Evolutionary conservation across 169 alveolate species (phyloP), one percentile per base, ranked within the genome.

Genomic region (Plasmodium blacklocki): DNA sequence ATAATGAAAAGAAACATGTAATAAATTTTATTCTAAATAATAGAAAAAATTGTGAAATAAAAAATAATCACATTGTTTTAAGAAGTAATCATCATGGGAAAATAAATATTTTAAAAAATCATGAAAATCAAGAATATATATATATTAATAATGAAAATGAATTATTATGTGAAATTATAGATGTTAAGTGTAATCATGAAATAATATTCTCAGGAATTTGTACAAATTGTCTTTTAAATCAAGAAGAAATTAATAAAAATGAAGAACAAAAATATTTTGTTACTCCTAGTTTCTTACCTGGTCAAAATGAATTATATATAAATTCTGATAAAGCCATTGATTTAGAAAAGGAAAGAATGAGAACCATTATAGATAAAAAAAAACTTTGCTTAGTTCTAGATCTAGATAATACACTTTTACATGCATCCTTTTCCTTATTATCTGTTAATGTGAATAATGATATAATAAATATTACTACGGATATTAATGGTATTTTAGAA

Each of bases 361-460:
- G 62, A 19, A 85, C 78, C 12, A 54, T 88, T n/a, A 73, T 93
- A 12, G 23, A 49, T 15, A 93, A 93, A 54, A 89, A 93, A 29
- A 94, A 94, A 76, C 64, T 95, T 52, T 93, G 96, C 58, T 83
- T 95, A 11, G 97, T 95, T 23, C 80, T 95, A 49, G 97, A 95
- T 59, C 59, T 95, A 23, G 97, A 95, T 67, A 94, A 95, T 63
- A 95, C 97, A 18, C 74, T 95, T 15, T 85, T 95, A 7, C 97
- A 95, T 64, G 96, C 97, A 0, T 88, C 97, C 4, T 93, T 78
- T 66, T 92, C 18, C 19, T 39, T 78, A 29, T 32, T 64, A 12
- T 56, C 89, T 1, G 66, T 78, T n/a, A 50, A 78, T 66, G 54
- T 78, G 26, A 67, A 78, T n/a, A 64, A 15, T 45, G 78, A 64